Conservation (phyloP, 345 rosid species). For the Euphorbia peplus region DNA sequence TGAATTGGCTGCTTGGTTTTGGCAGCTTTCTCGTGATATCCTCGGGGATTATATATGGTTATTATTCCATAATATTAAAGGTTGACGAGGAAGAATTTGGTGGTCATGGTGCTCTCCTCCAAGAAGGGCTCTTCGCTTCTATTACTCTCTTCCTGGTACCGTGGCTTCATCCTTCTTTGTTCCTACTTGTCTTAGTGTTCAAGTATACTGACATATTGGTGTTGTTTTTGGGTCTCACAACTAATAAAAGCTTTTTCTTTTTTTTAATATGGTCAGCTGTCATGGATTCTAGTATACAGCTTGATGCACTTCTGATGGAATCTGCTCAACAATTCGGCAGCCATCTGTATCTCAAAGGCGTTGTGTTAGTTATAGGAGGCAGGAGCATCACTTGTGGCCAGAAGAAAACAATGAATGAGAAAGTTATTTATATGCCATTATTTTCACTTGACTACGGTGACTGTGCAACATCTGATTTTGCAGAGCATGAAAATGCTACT, state of each 20-base stretch:
- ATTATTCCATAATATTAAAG: slow-evolving; percentile 78
- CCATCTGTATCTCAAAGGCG: slow-evolving; percentile 1
- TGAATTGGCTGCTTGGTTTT: slow-evolving; percentile 14
- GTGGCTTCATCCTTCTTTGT: slow-evolving; percentile 12
- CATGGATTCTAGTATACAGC: slow-evolving; percentile 95
- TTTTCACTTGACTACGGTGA: slow-evolving; percentile 8
- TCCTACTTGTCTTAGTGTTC: not conserved
- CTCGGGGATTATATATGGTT: slow-evolving; percentile 71
- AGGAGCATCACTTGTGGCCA: slow-evolving; percentile 20
- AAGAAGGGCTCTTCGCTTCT: slow-evolving; percentile 91
- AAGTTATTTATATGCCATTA: not conserved
- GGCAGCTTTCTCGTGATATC: slow-evolving; percentile 70
- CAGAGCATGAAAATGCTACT: slow-evolving; percentile 20
- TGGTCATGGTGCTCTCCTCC: slow-evolving; percentile 90
- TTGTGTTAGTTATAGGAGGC: slow-evolving; percentile 19
- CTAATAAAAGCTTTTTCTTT: slow-evolving; percentile 11
- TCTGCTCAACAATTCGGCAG: slow-evolving; percentile 13
- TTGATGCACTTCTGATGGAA: slow-evolving; percentile 70
- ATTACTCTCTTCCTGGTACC: slow-evolving; percentile 84
- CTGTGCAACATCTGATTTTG: slow-evolving; percentile 25
- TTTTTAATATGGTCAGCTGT: slow-evolving; percentile 58
- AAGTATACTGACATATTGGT: not conserved
- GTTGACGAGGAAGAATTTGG: slow-evolving; percentile 93
- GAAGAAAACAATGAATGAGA: slow-evolving; percentile 17
- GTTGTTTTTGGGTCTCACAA: slow-evolving; percentile 4